Percentiles rank a stretch among this genome's conserved stretches.
These are phyloP conservation scores for Kodamaea ohmeri DNA, from an alignment of 1,139 yeast genomes.

Conservation along the genomic window DNA sequence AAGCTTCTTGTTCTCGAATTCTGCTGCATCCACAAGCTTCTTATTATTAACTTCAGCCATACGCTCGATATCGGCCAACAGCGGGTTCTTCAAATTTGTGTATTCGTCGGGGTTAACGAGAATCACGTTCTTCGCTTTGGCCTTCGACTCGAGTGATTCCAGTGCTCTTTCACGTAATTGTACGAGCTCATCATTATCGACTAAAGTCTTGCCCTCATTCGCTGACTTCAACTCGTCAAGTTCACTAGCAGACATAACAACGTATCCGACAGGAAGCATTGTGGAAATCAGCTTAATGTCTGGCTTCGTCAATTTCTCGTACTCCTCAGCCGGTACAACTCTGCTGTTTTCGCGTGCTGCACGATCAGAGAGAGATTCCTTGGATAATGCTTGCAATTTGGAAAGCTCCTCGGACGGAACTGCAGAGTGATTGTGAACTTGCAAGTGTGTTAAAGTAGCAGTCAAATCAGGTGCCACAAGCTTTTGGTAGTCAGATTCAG, in stretches of 20 bases:
- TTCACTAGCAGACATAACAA: constrained; percentile 8
- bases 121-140: constrained; percentile 14
- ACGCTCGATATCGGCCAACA: constrained; percentile 10
- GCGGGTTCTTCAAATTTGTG: constrained; percentile 11
- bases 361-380: constrained; percentile 16
- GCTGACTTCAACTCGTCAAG: constrained; percentile 16
- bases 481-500: constrained; percentile 9
- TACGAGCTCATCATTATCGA: constrained; percentile 11
- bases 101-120: constrained; percentile 8
- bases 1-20: constrained; percentile 14
- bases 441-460: constrained; percentile 16
- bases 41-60: constrained; percentile 8
- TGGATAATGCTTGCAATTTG: constrained; percentile 12
- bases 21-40: constrained; percentile 18
- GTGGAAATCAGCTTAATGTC: constrained; percentile 21
- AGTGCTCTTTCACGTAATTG: constrained; percentile 6
- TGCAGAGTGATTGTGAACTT: constrained; percentile 17
- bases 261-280: constrained; percentile 18
- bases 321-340: constrained; percentile 16
- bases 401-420: constrained; percentile 16
- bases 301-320: constrained; percentile 18
- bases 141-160: constrained; percentile 18
- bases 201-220: constrained; percentile 20
- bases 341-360: constrained; percentile 16
- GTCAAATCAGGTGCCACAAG: constrained; percentile 9